Evolutionary conservation across 2,329 filamentous ascomycete genomes (phyloP).

Genomic region (Aspergillus pseudoglaucus): DNA sequence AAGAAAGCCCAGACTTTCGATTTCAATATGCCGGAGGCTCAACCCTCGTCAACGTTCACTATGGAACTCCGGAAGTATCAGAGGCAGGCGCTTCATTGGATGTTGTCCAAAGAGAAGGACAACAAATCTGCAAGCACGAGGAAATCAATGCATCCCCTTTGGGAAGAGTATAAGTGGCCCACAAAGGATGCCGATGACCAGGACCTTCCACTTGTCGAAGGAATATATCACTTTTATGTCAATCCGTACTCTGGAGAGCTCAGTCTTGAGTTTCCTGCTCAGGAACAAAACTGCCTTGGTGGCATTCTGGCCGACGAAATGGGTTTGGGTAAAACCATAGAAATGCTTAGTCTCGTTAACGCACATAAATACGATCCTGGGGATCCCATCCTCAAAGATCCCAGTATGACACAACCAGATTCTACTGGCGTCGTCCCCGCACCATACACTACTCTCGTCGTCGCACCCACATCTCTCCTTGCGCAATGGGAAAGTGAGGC

Average conservation of each 20-base stretch:
- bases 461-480: constrained; percentile 96
- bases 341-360: constrained; percentile 93
- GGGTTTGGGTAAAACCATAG: constrained; percentile 96
- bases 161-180: constrained; percentile 94
- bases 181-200: constrained; percentile 79
- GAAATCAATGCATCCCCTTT: constrained; percentile 87
- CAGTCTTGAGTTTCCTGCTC: constrained; percentile 81
- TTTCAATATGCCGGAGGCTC: constrained; percentile 79
- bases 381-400: background rate
- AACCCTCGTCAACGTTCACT: constrained; percentile 73
- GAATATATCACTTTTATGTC: constrained; percentile 75
- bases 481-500: constrained; percentile 96
- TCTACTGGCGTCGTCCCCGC: constrained; percentile 58
- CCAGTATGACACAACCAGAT: constrained; percentile 42
- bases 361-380: constrained; percentile 63
- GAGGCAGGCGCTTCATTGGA: constrained; percentile 92
- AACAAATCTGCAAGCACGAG: constrained; percentile 59
- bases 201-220: constrained; percentile 58
- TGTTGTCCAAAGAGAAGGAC: constrained; percentile 87
- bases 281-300: constrained; percentile 90
- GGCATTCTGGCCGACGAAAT: constrained; percentile 93
- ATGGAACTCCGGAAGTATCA: constrained; percentile 87
- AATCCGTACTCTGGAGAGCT: constrained; percentile 96
- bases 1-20: constrained; percentile 96
- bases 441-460: constrained; percentile 83